A percentile compares a stretch with the other conserved stretches of the same genome.
These are phyloP conservation scores for Penicillium hordei DNA, from an alignment of 2,329 filamentous ascomycete genomes.

Conservation along the genomic window DNA sequence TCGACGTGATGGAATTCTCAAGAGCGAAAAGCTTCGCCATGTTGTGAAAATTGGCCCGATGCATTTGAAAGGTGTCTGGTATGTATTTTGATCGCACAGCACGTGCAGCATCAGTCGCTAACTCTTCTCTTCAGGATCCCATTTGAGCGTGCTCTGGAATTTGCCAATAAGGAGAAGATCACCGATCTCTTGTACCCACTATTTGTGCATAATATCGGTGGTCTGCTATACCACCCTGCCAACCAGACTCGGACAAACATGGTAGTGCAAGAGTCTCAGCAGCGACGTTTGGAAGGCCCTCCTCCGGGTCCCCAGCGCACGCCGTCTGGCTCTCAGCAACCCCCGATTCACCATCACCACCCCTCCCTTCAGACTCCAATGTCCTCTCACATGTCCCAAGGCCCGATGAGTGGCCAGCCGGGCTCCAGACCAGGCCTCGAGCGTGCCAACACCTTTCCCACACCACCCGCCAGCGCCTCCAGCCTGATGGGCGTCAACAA, in stretches of 20 bases:
- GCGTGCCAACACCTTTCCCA: slow-evolving; percentile 88
- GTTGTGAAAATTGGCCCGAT: slow-evolving; percentile 99
- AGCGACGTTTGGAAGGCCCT: slow-evolving; percentile 66
- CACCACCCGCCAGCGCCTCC: slow-evolving; percentile 88
- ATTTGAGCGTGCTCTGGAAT: slow-evolving; percentile 94
- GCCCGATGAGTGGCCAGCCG: slow-evolving; percentile 60
- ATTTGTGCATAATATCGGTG: slow-evolving; percentile 96
- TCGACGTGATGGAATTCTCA: slow-evolving; percentile 90
- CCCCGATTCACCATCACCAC: slow-evolving; percentile 61
- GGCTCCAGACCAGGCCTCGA: slow-evolving; percentile 71
- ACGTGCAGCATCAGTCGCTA: neutral
- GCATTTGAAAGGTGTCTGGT: slow-evolving; percentile 98
- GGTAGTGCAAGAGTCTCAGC: slow-evolving; percentile 80
- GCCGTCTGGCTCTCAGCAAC: slow-evolving; percentile 65
- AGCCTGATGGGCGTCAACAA: slow-evolving; percentile 76
- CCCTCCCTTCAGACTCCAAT: slow-evolving; percentile 64
- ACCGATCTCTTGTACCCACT: slow-evolving; percentile 92
- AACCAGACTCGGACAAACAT: slow-evolving; percentile 80
- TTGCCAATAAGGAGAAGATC: slow-evolving; percentile 99
- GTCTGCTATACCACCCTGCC: slow-evolving; percentile 82
- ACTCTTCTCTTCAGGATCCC: slow-evolving; percentile 69
- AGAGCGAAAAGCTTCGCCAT: slow-evolving; percentile 94
- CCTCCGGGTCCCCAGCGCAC: slow-evolving; percentile 51
- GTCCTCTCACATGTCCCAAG: slow-evolving; percentile 62
- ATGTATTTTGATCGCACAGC: slow-evolving; percentile 42